These are phyloP conservation scores for Corallochytrium limacisporum DNA, from an alignment of 78 protist genomes.

Conservation along the genomic window DNA sequence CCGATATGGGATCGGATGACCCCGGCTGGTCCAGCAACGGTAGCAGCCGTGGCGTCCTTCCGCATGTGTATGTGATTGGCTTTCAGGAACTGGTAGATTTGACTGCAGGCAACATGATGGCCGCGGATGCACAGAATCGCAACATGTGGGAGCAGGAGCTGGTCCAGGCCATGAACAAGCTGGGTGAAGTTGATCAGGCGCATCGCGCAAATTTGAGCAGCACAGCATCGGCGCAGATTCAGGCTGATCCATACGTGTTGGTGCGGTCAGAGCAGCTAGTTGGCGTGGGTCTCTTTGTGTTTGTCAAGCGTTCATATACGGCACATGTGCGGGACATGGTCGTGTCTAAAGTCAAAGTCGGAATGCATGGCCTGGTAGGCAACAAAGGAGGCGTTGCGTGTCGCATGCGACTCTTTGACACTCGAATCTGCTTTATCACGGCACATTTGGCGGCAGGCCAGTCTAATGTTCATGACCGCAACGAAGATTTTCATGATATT, in stretches of 20 bases:
- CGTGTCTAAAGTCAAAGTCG: constrained; percentile 3
- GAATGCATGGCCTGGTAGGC: constrained; percentile 15
- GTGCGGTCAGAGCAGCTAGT: constrained; percentile 16
- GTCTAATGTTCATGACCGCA: constrained; percentile 47
- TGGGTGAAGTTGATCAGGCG: neutral
- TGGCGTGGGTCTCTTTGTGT: constrained; percentile 16
- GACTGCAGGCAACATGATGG: constrained; percentile 29
- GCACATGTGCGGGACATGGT: constrained; percentile 3
- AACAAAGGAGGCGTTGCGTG: constrained; percentile 35
- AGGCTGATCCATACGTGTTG: neutral
- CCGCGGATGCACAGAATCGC: constrained; percentile 20
- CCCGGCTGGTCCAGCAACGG: neutral
- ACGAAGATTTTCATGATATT: constrained; percentile 60
- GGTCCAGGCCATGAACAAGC: neutral
- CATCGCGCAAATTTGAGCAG: neutral
- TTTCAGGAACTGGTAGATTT: constrained; percentile 52
- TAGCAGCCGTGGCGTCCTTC: neutral
- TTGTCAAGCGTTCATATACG: neutral
- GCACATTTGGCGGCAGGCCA: constrained; percentile 89
- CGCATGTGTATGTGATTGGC: constrained; percentile 47
- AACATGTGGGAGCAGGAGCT: constrained; percentile 39
- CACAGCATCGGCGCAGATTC: neutral
- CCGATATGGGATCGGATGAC: neutral
- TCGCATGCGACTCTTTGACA: neutral
- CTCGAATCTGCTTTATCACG: constrained; percentile 18